These are phyloP conservation scores for Gleditsia sinensis DNA, from an alignment of 306 rosid genomes.

Conservation along the genomic window DNA sequence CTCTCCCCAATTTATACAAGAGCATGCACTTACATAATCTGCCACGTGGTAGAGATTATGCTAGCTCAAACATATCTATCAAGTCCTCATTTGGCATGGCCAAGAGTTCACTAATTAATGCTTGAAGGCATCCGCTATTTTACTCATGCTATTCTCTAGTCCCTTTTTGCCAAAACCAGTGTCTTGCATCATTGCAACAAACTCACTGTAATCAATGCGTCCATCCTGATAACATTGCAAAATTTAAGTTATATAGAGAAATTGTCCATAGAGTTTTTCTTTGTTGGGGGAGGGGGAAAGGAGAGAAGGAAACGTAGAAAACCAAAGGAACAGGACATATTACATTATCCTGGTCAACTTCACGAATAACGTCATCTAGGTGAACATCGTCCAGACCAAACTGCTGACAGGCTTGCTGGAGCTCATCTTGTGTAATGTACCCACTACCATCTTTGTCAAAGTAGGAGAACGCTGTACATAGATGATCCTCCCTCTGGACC, in stretches of 20 bases:
- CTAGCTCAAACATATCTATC: conserved; percentile 38
- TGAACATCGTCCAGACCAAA: conserved; percentile 73
- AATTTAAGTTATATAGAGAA: conserved; percentile 17
- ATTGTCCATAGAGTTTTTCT: background rate
- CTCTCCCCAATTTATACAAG: conserved; percentile 43
- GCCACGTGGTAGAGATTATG: conserved; percentile 41
- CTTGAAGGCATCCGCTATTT: conserved; percentile 40
- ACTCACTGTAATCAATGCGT: conserved; percentile 92
- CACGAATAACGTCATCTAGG: conserved; percentile 77
- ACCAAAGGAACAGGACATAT: conserved; percentile 22
- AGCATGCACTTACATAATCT: conserved; percentile 41
- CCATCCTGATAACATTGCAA: conserved; percentile 77
- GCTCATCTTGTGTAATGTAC: conserved; percentile 88
- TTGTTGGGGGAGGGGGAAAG: background rate
- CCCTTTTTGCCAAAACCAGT: conserved; percentile 59
- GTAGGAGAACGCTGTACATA: conserved; percentile 84
- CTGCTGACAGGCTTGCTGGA: conserved; percentile 80
- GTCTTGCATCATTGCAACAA: conserved; percentile 97
- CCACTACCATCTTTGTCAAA: conserved; percentile 97
- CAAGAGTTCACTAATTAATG: conserved; percentile 33
- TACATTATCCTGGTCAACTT: conserved; percentile 88
- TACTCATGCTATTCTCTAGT: conserved; percentile 39
- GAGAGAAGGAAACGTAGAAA: background rate
- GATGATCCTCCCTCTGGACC: conserved; percentile 87
- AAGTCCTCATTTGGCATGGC: conserved; percentile 36